Evolutionary conservation across 805 yeast species (phyloP).

Genomic region (Wickerhamiella sergipiensis): DNA sequence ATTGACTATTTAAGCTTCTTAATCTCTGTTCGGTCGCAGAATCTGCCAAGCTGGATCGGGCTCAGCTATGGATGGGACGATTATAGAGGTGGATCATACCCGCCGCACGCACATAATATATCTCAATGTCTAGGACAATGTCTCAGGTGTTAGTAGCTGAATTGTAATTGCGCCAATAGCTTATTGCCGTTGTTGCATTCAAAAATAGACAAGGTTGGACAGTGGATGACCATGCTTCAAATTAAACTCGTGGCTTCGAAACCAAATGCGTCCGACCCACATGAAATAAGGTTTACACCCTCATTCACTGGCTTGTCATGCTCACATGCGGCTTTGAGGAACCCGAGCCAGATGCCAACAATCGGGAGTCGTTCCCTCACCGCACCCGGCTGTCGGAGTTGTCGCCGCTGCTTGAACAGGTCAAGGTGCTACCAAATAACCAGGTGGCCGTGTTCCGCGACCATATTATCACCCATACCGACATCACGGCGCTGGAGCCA

Average conservation of each 20-base stretch:
- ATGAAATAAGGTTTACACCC: background rate
- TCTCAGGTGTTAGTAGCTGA: too few relatives aligned
- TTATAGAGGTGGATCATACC: too few relatives aligned
- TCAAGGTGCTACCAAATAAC: background rate
- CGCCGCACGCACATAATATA: too few relatives aligned
- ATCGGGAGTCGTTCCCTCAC: background rate
- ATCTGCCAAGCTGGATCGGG: too few relatives aligned
- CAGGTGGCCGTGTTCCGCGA: slow-evolving; percentile 1
- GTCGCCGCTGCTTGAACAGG: background rate
- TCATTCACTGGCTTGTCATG: background rate
- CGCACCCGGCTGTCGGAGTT: background rate
- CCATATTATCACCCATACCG: slow-evolving; percentile 19
- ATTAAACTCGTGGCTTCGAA: background rate
- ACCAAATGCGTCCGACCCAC: background rate
- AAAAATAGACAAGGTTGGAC: too few relatives aligned
- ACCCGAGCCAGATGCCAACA: background rate
- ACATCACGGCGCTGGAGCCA: slow-evolving; percentile 41
- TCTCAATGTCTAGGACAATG: background rate
- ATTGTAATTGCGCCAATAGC: too few relatives aligned
- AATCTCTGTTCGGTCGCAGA: too few relatives aligned
- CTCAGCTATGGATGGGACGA: too few relatives aligned
- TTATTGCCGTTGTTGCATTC: too few relatives aligned
- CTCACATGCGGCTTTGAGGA: slow-evolving; percentile 9
- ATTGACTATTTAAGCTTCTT: too few relatives aligned
- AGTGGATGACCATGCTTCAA: background rate